Evolutionary conservation across 176 grass and related monocot species (phyloP).

Genomic region (Ananas comosus): DNA sequence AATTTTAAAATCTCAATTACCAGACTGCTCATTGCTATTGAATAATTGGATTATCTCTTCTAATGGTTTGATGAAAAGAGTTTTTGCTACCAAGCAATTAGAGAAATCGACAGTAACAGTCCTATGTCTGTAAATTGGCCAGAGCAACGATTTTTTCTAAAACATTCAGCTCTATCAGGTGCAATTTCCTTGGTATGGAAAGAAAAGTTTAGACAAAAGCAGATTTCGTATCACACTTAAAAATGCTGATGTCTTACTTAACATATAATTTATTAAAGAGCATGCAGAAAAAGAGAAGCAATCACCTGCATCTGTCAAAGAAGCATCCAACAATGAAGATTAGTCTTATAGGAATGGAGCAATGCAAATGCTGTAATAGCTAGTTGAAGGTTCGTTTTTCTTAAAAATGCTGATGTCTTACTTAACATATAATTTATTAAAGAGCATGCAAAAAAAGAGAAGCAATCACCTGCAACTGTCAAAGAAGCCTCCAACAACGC

Average conservation of each 20-base stretch:
- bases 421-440: slow-evolving; percentile 4
- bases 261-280: neutral
- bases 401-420: slow-evolving; percentile 8
- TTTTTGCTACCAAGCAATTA: no score
- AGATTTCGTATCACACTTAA: no score
- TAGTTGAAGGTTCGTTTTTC: slow-evolving; percentile 84
- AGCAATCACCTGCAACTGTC: slow-evolving; percentile 65
- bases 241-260: neutral
- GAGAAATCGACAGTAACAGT: no score
- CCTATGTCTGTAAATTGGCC: no score
- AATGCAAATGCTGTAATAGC: slow-evolving; percentile 91
- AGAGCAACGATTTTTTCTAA: no score
- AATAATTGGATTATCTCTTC: no score
- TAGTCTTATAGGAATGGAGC: slow-evolving; percentile 37
- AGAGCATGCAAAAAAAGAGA: slow-evolving; percentile 9
- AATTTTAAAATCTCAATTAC: no score
- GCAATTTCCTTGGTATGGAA: no score
- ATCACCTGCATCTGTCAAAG: slow-evolving; percentile 77
- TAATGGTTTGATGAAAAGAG: no score
- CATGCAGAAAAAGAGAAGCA: slow-evolving; percentile 14
- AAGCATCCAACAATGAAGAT: slow-evolving; percentile 36
- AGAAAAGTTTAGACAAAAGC: no score
- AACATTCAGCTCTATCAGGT: no score
- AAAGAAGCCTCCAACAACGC: slow-evolving; percentile 45
- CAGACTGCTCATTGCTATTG: no score